Base-by-base conservation (phyloP, 73 alveolate species). In the Paramecium pentaurelia region DNA sequence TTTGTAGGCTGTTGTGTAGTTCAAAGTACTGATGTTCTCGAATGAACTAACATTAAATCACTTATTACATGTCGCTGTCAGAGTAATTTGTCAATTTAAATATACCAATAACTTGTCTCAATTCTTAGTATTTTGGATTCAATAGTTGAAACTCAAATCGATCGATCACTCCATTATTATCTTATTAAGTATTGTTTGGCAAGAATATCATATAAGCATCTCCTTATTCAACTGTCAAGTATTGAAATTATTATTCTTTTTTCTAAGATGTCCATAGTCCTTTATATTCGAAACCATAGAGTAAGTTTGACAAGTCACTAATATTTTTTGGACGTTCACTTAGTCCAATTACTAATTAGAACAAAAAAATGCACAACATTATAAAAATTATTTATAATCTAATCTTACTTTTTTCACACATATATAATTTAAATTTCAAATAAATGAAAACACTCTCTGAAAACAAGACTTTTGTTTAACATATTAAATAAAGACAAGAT, bases 181-280 rank as follows among this genome's bases (percentile, higher is more conserved):
- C 37, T 45, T 1, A 11, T 14, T 80, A 16, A 25, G 42, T 37
- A 37, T 40, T 14, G 8, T 80, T 25, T 8, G 71, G 32, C 2
- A 80, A 8, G 34, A 80, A 80, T 20, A 80, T 27, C 91, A 80
- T 80, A 45, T 32, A 80, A 11, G 73, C 44, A 45, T 80, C 91
- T 12, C 91, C 91, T 45, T 34, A 47, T 44, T 40, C 49, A 3
- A 40, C 91, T 3, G 91, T 80, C 59, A 80, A 10, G 36, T 32
- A 80, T 8, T 80, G 58, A 12, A 80, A 80, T 80, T 80, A 34
- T 38, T 73, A 34, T 30, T 34, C 87, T 5, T 16, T 16, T 36
- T 22, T 37, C 42, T 36, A 73, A 16, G 87, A 73, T 37, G 18
- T 44, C 87, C 87, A 73, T 37, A 3, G 6, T 6, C 87, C 87